Percentiles rank a stretch among this genome's conserved stretches.
phyloP scores from a whole-genome alignment of 2,329 filamentous ascomycete genomes.

The Plectosphaerella sp. region DNA sequence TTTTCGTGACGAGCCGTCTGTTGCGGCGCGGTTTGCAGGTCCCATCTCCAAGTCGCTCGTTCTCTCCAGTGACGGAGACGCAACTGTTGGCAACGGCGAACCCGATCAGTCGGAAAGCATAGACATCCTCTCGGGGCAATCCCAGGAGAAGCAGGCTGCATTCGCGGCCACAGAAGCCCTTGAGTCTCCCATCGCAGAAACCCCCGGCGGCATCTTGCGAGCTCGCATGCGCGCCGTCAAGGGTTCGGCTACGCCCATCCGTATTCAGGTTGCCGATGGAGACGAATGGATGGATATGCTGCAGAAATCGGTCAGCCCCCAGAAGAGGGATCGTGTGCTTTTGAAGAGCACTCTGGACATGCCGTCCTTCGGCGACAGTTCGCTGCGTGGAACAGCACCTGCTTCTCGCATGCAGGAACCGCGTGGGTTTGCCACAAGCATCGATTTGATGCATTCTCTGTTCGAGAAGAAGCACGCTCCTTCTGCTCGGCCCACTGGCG shows the following conservation, averaged over 20 bases:
- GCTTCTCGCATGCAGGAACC: slow-evolving; percentile 37
- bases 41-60: slow-evolving; percentile 60
- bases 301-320: slow-evolving; percentile 87
- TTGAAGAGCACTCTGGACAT: slow-evolving; percentile 53
- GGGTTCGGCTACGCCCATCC: slow-evolving; percentile 52
- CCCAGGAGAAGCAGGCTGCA: slow-evolving; percentile 30
- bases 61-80: slow-evolving; percentile 44
- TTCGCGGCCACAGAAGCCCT: slow-evolving; percentile 42
- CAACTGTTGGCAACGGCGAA: no score
- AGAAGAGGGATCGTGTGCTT: slow-evolving; percentile 83
- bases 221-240: slow-evolving; percentile 61
- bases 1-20: slow-evolving; percentile 56
- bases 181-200: slow-evolving; percentile 42
- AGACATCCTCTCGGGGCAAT: slow-evolving; percentile 74
- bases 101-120: slow-evolving; percentile 53
- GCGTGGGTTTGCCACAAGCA: slow-evolving; percentile 76
- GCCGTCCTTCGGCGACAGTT: slow-evolving; percentile 32
- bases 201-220: slow-evolving; percentile 58
- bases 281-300: slow-evolving; percentile 94
- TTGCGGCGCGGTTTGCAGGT: slow-evolving; percentile 93
- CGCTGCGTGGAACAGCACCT: slow-evolving; percentile 20
- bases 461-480: slow-evolving; percentile 69
- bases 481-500: slow-evolving; percentile 44
- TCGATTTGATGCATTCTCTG: slow-evolving; percentile 93
- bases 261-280: slow-evolving; percentile 59